Evolutionary conservation across 2,329 filamentous ascomycete species (phyloP).

Genomic region (Pseudopithomyces maydicus): DNA sequence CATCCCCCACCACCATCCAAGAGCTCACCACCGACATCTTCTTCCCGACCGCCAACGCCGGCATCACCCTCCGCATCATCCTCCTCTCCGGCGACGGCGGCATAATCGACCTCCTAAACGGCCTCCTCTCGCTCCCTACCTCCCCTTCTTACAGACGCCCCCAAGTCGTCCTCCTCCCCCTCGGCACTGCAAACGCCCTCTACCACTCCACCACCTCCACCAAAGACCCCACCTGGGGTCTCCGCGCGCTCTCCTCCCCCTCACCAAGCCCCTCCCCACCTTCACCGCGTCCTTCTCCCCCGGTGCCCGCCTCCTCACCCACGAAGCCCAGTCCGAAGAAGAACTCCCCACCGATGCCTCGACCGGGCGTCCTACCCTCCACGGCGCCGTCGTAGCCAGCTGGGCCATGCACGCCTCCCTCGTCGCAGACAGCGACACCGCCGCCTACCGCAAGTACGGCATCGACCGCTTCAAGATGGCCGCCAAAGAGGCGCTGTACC

Average conservation of each 20-base stretch:
- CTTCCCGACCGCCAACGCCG: constrained; percentile 56
- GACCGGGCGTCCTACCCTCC: constrained; percentile 43
- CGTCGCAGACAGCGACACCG: constrained; percentile 89
- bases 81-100: constrained; percentile 90
- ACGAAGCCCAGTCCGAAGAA: constrained; percentile 52
- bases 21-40: constrained; percentile 63
- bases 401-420: constrained; percentile 90
- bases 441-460: constrained; percentile 77
- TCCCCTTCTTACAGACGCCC: constrained; percentile 52
- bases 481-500: constrained; percentile 73
- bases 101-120: constrained; percentile 80
- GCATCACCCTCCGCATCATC: constrained; percentile 59
- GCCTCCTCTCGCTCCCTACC: constrained; percentile 49
- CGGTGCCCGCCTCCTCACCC: constrained; percentile 48
- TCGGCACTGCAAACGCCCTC: constrained; percentile 58
- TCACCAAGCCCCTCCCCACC: constrained; percentile 47
- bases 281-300: constrained; percentile 53
- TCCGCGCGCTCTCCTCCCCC: constrained; percentile 44
- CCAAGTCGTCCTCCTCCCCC: constrained; percentile 59
- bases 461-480: constrained; percentile 82
- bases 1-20: constrained; percentile 66
- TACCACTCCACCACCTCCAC: constrained; percentile 51
- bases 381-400: constrained; percentile 83
- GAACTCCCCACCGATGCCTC: constrained; percentile 26
- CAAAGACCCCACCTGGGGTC: constrained; percentile 47